Base-by-base conservation (phyloP, 345 rosid species). In the Aethionema arabicum region DNA sequence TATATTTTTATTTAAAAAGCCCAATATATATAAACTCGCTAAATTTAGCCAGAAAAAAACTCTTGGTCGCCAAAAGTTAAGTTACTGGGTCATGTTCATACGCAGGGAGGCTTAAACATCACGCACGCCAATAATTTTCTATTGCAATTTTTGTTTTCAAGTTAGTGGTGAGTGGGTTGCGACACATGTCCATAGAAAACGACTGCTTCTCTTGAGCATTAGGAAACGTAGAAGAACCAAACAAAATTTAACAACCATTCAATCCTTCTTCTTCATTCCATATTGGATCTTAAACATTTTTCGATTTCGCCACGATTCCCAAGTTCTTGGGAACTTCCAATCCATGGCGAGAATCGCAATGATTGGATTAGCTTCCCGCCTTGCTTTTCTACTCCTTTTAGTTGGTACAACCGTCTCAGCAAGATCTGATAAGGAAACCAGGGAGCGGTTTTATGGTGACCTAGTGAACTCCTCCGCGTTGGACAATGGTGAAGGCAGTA, bases 361-460 rank as follows among this genome's bases (percentile, higher is more conserved):
- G 68, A 30, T 73, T 56, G 68, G 88, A 61, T 59, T 72, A 55
- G 56, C 78, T 64, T 69, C 16, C 37, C 70, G 74, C 32, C 48
- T 76, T 56, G 45, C 79, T 43, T 11, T 81, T 53, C 21, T 80
- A 14, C 14, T 80, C 58, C 69, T 76, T 14, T 36, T 61, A 57
- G 57, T 63, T 36, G 50, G 70, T 65, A 33, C 46, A 32, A 38
- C 66, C 7, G 65, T 46, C 8, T 69, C 77, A 37, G 77, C 79
- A 45, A 90, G 97, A 95, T 90, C 97, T 63, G 97, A 95, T 60
- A 54, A 83, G 76, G 97, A 95, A 65, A 81, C 61, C n/a, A 72
- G 97, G 37, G 86, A 86, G 65, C 74, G 96, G 70, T 95, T 95
- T 78, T 95, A 95, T 73, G 99, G 99, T 8, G 86, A 75, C 61